These are phyloP conservation scores for Wallacemonas sp. DNA, from an alignment of 208 protist genomes.

Conservation along the genomic window DNA sequence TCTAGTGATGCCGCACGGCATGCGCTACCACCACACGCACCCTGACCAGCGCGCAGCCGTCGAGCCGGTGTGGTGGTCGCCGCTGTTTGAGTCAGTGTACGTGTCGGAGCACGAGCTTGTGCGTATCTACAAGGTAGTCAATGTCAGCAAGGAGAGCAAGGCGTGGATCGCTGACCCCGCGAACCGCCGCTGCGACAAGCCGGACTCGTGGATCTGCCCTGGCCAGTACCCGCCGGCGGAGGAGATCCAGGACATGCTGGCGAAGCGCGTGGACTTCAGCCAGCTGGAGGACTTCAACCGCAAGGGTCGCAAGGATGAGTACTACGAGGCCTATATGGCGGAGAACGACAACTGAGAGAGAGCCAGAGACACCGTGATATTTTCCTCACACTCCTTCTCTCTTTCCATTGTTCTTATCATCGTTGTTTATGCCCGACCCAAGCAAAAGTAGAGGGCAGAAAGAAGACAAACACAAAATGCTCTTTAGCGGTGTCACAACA, in stretches of 20 bases:
- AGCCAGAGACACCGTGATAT: no score
- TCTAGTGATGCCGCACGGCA: no score
- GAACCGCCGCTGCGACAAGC: conserved; percentile 53
- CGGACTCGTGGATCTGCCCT: conserved; percentile 64
- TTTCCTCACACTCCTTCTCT: no score
- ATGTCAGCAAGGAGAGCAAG: conserved; percentile 71
- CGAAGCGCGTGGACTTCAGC: conserved; percentile 50
- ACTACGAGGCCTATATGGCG: conserved; percentile 52
- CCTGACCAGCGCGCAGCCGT: no score
- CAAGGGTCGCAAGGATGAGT: conserved; percentile 29
- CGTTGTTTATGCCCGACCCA: no score
- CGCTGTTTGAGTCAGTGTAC: conserved; percentile 91
- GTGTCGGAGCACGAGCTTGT: conserved; percentile 96
- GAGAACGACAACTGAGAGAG: no score
- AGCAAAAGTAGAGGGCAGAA: no score
- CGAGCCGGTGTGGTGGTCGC: no score
- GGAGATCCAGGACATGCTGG: conserved; percentile 68
- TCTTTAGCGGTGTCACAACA: no score
- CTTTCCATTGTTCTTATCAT: no score
- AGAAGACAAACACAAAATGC: no score
- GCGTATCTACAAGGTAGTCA: conserved; percentile 96
- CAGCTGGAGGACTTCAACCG: conserved; percentile 61
- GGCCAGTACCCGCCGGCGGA: conserved; percentile 77
- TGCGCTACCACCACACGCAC: no score
- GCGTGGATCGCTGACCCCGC: conserved; percentile 58